Conservation (phyloP, 164 flowering plant genomes). For the Cinnamomum chago region DNA sequence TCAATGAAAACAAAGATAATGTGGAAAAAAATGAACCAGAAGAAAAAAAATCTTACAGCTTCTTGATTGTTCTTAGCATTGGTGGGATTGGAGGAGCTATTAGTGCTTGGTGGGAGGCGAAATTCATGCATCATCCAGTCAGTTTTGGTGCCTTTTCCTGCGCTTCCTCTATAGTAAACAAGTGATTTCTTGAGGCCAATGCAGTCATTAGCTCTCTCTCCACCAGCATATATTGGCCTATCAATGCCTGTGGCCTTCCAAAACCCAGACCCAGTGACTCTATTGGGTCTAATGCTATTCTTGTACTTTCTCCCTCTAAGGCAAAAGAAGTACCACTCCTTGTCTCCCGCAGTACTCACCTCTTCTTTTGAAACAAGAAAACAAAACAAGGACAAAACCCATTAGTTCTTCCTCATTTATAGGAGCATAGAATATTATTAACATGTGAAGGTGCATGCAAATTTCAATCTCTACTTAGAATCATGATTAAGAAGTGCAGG, state of each 20-base stretch:
- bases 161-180: conserved; percentile 84
- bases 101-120: conserved; percentile 54
- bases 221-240: conserved; percentile 49
- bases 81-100: conserved; percentile 8
- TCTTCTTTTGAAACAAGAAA: conserved; percentile 18
- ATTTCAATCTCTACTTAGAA: too few species aligned
- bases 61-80: conserved; percentile 6
- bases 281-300: conserved; percentile 87
- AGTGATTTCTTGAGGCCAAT: conserved; percentile 90
- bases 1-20: not conserved
- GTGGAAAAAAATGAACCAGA: not conserved
- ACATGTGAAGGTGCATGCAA: not conserved
- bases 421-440: not conserved
- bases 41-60: conserved; percentile 6
- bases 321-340: conserved; percentile 84
- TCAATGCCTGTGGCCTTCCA: conserved; percentile 99
- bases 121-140: conserved; percentile 99
- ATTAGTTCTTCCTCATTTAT: not conserved
- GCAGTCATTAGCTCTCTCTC: conserved; percentile 10
- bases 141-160: conserved; percentile 94
- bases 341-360: conserved; percentile 43
- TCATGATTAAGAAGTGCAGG: not conserved
- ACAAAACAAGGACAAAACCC: not conserved
- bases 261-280: conserved; percentile 92
- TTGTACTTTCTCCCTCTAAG: conserved; percentile 87